Evolutionary conservation across 768 basidiomycete species (phyloP), one percentile per base, ranked within the genome.

Genomic region (Boletus coccyginus): DNA sequence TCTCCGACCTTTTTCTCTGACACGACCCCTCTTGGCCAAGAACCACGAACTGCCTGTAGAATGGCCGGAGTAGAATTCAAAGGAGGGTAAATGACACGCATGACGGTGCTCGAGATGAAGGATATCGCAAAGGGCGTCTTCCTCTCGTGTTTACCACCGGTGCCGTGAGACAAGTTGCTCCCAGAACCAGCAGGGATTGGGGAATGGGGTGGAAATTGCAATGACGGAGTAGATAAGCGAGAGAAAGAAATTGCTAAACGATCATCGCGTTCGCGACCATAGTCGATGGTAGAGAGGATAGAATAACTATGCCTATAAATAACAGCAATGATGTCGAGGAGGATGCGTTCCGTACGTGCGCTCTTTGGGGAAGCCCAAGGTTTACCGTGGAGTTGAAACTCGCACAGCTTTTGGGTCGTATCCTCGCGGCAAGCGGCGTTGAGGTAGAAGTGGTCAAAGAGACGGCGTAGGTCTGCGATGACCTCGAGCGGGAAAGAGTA

Each of bases 11-110:
- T 90, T 75, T 85, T 88, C 70, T 91, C 89, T 1, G 85, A 83
- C 9, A 87, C 82, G 11, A 91, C 87, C 17, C 89, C 90, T 61
- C 88, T 79, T 17, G 89, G 89, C 90, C 89, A 91, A 35, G 90
- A 81, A 21, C 78, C 81, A 54, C 89, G 80, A 19, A 91, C 87
- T 17, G 88, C 86, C 65, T 88, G 85, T n/a, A 91, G 75, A 53
- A 91, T 89, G 52, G 89, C 89, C 11, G 89, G 89, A 8, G 90
- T 91, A 35, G 84, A 79, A 59, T 85, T 81, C 32, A 90, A 78
- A 16, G 89, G 89, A n/a, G 90, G 88, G 31, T 81, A 77, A 52
- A 91, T 84, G 50, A 91, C 90, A 50, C 88, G 84, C 74, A 91
- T 78, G 50, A 81, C 60, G 3, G 83, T 89, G 33, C 80, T 76